Evolutionary conservation across 2,329 filamentous ascomycete genomes (phyloP).

Genomic region (Fusarium burgessii): DNA sequence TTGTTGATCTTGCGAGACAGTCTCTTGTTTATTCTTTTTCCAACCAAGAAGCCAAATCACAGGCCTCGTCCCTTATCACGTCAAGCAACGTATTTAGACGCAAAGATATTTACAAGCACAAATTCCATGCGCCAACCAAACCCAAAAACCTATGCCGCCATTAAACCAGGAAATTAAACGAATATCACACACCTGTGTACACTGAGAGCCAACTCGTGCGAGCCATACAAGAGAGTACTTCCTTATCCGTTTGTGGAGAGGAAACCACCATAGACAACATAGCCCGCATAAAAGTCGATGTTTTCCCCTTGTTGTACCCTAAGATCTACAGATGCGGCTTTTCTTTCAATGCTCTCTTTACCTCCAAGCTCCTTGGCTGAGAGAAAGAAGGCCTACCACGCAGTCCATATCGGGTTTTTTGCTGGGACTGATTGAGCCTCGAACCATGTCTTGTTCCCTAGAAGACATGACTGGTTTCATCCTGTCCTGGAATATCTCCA

Average conservation of each 20-base stretch:
- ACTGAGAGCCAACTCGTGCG: constrained; percentile 31
- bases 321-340: constrained; percentile 8
- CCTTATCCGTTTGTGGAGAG: constrained; percentile 22
- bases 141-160: constrained; percentile 15
- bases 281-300: constrained; percentile 24
- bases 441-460: constrained; percentile 72
- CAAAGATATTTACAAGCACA: constrained; percentile 44
- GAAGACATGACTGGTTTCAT: constrained; percentile 44
- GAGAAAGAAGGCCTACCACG: constrained; percentile 85
- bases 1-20: constrained; percentile 11
- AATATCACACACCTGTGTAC: constrained; percentile 36
- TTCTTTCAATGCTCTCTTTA: constrained; percentile 46
- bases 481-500: constrained; percentile 67
- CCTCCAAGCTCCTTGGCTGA: constrained; percentile 94
- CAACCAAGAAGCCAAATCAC: constrained; percentile 32
- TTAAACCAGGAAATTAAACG: constrained; percentile 31
- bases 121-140: constrained; percentile 32
- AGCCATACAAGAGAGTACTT: constrained; percentile 33
- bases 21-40: constrained; percentile 27
- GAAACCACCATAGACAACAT: constrained; percentile 27
- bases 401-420: constrained; percentile 88
- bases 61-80: constrained; percentile 15
- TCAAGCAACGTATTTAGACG: constrained; percentile 33
- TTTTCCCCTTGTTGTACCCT: constrained; percentile 27
- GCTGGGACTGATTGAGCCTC: constrained; percentile 71